These are phyloP conservation scores for Pouteria campechiana DNA, from an alignment of 179 eudicot genomes.

Conservation along the genomic window DNA sequence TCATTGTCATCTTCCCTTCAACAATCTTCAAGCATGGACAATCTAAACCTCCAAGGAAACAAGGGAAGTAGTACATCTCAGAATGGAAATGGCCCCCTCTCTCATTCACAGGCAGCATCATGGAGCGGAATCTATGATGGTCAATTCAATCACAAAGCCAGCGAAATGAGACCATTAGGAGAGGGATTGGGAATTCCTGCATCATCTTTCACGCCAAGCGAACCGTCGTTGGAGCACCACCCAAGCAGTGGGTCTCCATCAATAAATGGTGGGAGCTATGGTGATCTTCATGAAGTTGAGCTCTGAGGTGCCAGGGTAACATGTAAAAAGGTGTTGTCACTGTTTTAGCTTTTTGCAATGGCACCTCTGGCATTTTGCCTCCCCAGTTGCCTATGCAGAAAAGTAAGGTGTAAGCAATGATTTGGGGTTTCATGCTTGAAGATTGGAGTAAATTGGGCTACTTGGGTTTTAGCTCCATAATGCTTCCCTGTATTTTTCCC, in stretches of 20 bases:
- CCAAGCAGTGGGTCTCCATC: no score
- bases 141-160: slow-evolving; percentile 21
- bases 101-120: slow-evolving; percentile 63
- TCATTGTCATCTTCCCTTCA: slow-evolving; percentile 18
- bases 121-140: slow-evolving; percentile 58
- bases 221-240: slow-evolving; percentile 11
- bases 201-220: slow-evolving; percentile 23
- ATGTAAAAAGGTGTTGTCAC: no score
- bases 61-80: slow-evolving; percentile 14
- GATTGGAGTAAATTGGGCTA: no score
- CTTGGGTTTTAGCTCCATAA: no score
- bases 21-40: slow-evolving; percentile 55
- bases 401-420: no score
- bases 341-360: no score
- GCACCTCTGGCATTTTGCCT: no score
- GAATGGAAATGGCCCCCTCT: slow-evolving; percentile 12
- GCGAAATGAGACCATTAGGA: slow-evolving; percentile 27
- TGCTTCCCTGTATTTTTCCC: no score
- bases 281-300: slow-evolving; percentile 70
- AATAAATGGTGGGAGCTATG: slow-evolving; percentile 26
- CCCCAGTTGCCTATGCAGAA: no score
- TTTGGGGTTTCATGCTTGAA: no score
- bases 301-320: slow-evolving; percentile 25
- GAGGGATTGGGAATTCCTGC: slow-evolving; percentile 35
- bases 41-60: slow-evolving; percentile 41